Percentiles rank a stretch among this genome's conserved stretches.
These are phyloP conservation scores for Bolboschoenus planiculmis DNA, from an alignment of 176 grass and related monocot genomes.

Conservation along the genomic window DNA sequence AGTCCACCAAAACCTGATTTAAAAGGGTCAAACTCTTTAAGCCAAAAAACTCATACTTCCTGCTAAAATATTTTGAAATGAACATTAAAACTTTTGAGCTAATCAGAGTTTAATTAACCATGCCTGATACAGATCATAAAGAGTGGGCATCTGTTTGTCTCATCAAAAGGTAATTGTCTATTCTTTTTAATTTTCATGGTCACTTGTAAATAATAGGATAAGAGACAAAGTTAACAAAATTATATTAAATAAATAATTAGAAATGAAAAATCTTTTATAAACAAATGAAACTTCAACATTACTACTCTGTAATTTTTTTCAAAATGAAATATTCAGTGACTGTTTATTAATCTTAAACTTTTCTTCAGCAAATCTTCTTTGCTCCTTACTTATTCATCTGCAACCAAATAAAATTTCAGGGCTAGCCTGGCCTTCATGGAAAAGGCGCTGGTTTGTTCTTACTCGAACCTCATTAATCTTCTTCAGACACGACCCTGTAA, in stretches of 20 bases:
- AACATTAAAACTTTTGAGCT: not conserved
- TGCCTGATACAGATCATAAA: constrained; percentile 63
- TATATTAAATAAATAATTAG: not conserved
- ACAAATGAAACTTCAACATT: not conserved
- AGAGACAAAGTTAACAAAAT: not conserved
- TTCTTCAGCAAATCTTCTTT: not conserved
- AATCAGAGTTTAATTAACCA: constrained; percentile 12
- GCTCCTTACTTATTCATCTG: constrained; percentile 7
- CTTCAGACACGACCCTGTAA: constrained; percentile 90
- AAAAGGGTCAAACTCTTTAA: not conserved
- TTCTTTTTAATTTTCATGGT: not conserved
- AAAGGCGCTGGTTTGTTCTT: constrained; percentile 98
- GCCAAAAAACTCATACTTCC: not conserved
- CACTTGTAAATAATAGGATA: not conserved
- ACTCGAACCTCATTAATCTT: constrained; percentile 87
- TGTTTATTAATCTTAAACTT: not conserved
- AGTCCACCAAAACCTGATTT: not conserved
- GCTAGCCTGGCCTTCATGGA: constrained; percentile 98
- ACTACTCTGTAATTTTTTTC: not conserved
- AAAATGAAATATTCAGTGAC: not conserved
- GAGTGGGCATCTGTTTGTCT: constrained; percentile 78
- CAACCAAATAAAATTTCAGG: constrained; percentile 43
- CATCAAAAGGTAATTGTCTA: constrained; percentile 73
- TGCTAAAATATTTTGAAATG: not conserved
- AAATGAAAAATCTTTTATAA: not conserved